phyloP scores from a whole-genome alignment of 2,329 filamentous ascomycete species.

The Aspergillus aculeatus region DNA sequence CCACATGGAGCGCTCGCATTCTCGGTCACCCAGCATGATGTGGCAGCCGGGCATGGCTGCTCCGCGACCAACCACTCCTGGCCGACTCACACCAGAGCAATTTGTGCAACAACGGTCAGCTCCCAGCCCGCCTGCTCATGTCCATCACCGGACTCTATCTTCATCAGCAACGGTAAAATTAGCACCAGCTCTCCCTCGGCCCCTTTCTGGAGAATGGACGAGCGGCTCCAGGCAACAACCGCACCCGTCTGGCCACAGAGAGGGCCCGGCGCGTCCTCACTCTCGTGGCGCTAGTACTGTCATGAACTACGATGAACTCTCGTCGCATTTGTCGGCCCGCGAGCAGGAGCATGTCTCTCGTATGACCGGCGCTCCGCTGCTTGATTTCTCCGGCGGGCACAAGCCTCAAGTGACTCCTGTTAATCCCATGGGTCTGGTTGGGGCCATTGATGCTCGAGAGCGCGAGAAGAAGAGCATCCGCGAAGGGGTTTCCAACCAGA shows the following conservation, averaged over 20 bases:
- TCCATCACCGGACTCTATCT: conserved; percentile 62
- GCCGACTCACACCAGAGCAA: conserved; percentile 72
- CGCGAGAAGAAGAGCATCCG: conserved; percentile 72
- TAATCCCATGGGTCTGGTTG: conserved; percentile 64
- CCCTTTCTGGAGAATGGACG: conserved; percentile 42
- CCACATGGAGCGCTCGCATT: conserved; percentile 33
- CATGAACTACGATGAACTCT: conserved; percentile 53
- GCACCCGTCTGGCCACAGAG: conserved; percentile 29
- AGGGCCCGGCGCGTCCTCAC: conserved; percentile 32
- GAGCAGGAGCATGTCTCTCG: conserved; percentile 88
- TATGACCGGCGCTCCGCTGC: conserved; percentile 72
- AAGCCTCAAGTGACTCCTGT: conserved; percentile 51
- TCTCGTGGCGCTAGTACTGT: conserved; percentile 60
- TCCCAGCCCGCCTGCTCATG: conserved; percentile 55
- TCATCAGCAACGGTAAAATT: conserved; percentile 27
- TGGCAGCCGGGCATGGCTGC: conserved; percentile 72
- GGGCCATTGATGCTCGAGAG: conserved; percentile 76
- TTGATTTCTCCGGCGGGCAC: conserved; percentile 61
- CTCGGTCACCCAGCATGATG: conserved; percentile 55
- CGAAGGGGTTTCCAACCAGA: conserved; percentile 66
- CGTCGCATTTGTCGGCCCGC: conserved; percentile 70
- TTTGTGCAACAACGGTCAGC: conserved; percentile 77
- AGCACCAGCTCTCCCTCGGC: conserved; percentile 37
- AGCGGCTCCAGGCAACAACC: conserved; percentile 34
- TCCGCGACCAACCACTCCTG: conserved; percentile 48